Evolutionary conservation across 2,329 filamentous ascomycete genomes (phyloP).

Genomic region (Zopfia rhizophila): DNA sequence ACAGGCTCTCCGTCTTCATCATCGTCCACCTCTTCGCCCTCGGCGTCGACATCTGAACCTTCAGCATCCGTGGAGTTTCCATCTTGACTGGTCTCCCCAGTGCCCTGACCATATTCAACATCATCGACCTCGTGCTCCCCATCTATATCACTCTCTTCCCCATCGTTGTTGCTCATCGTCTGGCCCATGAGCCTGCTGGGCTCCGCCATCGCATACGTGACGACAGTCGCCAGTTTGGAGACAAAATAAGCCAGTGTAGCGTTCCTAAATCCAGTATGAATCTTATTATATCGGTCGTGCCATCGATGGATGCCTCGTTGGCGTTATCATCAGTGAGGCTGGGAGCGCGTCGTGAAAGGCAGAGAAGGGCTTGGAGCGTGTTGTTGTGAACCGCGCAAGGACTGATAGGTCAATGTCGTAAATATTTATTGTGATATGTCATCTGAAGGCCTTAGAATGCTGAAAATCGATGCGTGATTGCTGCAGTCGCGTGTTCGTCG

Average conservation of each 20-base stretch:
- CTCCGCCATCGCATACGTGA: slow-evolving; percentile 56
- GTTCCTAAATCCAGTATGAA: slow-evolving; percentile 19
- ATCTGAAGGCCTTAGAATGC: slow-evolving; percentile 4
- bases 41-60: slow-evolving; percentile 61
- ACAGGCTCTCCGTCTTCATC: slow-evolving; percentile 57
- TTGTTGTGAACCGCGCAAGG: slow-evolving; percentile 24
- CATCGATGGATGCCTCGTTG: slow-evolving; percentile 28
- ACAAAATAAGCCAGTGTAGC: slow-evolving; percentile 50
- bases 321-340: slow-evolving; percentile 38
- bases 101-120: slow-evolving; percentile 38
- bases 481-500: slow-evolving; percentile 38
- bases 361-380: slow-evolving; percentile 34
- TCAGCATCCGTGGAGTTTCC: slow-evolving; percentile 52
- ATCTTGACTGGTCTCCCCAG: slow-evolving; percentile 30
- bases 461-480: slow-evolving; percentile 25
- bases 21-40: slow-evolving; percentile 60
- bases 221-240: slow-evolving; percentile 51
- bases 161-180: slow-evolving; percentile 40
- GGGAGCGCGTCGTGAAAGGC: slow-evolving; percentile 37
- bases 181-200: slow-evolving; percentile 51
- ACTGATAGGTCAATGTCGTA: slow-evolving; percentile 17
- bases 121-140: slow-evolving; percentile 54
- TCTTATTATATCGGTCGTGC: slow-evolving; percentile 38
- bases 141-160: slow-evolving; percentile 50
- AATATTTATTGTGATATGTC: slow-evolving; percentile 14